phyloP scores from a whole-genome alignment of 2,329 filamentous ascomycete genomes.

The Fusarium kyushuense region DNA sequence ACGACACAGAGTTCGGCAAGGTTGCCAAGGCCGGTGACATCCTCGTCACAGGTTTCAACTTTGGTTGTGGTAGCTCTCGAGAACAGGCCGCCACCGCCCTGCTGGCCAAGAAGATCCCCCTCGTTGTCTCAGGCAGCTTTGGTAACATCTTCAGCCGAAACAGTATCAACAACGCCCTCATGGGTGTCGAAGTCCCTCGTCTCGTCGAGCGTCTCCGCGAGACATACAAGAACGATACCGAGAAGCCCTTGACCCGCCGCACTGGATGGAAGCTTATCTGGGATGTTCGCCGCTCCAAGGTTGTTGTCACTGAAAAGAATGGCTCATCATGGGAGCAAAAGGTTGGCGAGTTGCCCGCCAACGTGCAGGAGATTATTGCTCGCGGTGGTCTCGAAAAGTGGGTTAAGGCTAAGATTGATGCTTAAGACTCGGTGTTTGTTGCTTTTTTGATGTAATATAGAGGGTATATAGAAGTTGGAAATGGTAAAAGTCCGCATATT shows the following conservation, averaged over 20 bases:
- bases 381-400: constrained; percentile 83
- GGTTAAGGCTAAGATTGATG: constrained; percentile 76
- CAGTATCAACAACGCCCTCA: constrained; percentile 82
- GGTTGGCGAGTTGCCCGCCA: constrained; percentile 85
- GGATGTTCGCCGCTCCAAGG: constrained; percentile 80
- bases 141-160: constrained; percentile 86
- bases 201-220: constrained; percentile 75
- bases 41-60: constrained; percentile 88
- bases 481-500: constrained; percentile 15
- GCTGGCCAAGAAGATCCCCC: constrained; percentile 81
- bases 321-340: constrained; percentile 80
- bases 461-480: constrained; percentile 22
- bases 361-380: constrained; percentile 88
- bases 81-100: constrained; percentile 87
- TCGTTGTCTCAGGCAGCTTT: constrained; percentile 85
- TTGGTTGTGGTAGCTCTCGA: constrained; percentile 83
- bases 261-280: constrained; percentile 88
- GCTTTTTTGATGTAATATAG: constrained; percentile 29
- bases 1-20: constrained; percentile 77
- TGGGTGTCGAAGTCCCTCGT: constrained; percentile 76
- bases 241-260: constrained; percentile 73
- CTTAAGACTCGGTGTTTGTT: not conserved
- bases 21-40: constrained; percentile 79
- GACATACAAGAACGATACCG: constrained; percentile 62
- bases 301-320: constrained; percentile 77